phyloP scores from a whole-genome alignment of 169 alveolate species.

The Amoebophrya sp. region DNA sequence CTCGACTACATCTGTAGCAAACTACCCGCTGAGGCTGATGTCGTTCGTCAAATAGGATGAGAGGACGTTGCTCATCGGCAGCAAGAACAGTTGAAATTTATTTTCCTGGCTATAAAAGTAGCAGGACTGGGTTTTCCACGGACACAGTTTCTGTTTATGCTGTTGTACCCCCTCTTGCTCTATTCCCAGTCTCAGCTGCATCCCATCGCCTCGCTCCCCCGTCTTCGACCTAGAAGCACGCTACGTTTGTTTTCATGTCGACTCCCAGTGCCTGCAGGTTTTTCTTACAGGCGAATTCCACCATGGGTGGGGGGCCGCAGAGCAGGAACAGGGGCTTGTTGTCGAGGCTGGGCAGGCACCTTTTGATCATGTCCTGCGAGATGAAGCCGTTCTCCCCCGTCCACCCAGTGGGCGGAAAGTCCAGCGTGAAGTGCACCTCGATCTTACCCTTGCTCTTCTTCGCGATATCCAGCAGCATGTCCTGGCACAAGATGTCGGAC shows the following conservation, averaged over 20 bases:
- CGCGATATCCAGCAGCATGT: background rate
- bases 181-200: too few relatives aligned
- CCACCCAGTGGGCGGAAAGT: background rate
- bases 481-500: background rate
- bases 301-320: slow-evolving; percentile 1
- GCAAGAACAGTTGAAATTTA: background rate
- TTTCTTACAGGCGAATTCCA: background rate
- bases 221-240: background rate
- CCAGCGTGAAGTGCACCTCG: background rate
- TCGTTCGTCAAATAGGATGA: background rate
- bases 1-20: too few relatives aligned
- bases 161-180: too few relatives aligned
- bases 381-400: background rate
- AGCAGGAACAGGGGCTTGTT: background rate
- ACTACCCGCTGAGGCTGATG: too few relatives aligned
- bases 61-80: background rate
- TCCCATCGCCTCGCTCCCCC: background rate
- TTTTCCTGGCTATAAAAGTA: background rate
- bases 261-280: background rate
- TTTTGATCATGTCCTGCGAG: background rate
- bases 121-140: background rate
- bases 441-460: background rate
- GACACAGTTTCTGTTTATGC: background rate
- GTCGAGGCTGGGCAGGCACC: background rate
- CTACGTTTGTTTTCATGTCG: background rate